Evolutionary conservation across 768 basidiomycete genomes (phyloP), one percentile per base, ranked within the genome.

Genomic region (Russula compacta): DNA sequence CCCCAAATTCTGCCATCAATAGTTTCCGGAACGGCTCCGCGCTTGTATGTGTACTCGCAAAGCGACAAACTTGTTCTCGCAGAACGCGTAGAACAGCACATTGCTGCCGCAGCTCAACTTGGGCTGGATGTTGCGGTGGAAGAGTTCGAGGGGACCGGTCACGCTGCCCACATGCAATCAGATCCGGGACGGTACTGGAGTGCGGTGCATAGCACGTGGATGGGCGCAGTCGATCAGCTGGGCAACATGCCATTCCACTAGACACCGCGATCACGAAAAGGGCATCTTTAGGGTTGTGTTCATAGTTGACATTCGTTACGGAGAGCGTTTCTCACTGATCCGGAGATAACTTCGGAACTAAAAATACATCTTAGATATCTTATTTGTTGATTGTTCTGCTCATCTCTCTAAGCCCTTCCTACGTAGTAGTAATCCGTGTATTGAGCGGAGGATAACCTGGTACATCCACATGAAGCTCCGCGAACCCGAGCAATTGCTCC

Each of bases 181-280:
- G 64, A 67, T 32, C 66, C 66, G 17, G 49, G 56, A 42, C 53
- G 66, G 42, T 67, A 67, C 46, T 67, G 64, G 66, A 46, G 39
- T 6, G 64, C 64, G 19, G 61, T 67, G 44, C 50, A 56, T 43
- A 44, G 39, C 3, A 55, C 63, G 48, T 67, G 64, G 66, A 56
- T 19, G 38, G 56, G 56, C n/a, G 59, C 65, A 2, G 58, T 59
- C n/a, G 36, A 21, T 8, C 49, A 32, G 7, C 33, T 38, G 36
- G 43, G 57, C n/a, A 15, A 6, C 21, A 24, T 19, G 24, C 24
- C 24, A 29, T 29, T 29, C 24, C 24, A 29, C 24, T 29, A 29
- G 24, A 1, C 3, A 29, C 24, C 24, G 24, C 24, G 24, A 29
- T 29, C 24, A 29, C 24, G 24, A 29, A 29, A 29, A 29, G 24